Evolutionary conservation across 202 grass and related monocot genomes (phyloP).

Genomic region (Schoenoplectus triqueter): DNA sequence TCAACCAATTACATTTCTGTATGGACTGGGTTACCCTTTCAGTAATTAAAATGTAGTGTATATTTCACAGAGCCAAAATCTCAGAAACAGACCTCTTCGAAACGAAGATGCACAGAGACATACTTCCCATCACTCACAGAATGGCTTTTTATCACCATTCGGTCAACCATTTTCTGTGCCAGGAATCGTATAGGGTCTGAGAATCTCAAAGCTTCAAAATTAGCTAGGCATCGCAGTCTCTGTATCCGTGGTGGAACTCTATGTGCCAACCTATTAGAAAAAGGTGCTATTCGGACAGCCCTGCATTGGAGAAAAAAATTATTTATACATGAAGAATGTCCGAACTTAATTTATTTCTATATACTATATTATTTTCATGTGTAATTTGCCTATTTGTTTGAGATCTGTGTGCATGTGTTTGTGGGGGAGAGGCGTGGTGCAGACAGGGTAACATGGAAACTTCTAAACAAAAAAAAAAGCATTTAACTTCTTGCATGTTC

Average conservation of each 20-base stretch:
- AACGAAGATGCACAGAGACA: constrained; percentile 88
- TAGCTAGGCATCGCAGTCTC: constrained; percentile 80
- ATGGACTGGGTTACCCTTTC: background rate
- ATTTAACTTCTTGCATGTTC: background rate
- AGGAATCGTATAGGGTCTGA: constrained; percentile 76
- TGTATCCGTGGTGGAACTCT: constrained; percentile 65
- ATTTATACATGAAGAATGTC: background rate
- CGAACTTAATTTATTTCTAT: background rate
- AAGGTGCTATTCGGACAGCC: constrained; percentile 90
- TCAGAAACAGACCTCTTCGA: constrained; percentile 71
- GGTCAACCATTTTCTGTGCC: constrained; percentile 75
- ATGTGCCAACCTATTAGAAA: constrained; percentile 88
- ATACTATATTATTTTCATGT: background rate
- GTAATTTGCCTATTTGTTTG: background rate
- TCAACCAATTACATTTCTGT: background rate
- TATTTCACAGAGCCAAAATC: background rate
- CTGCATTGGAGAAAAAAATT: constrained; percentile 48
- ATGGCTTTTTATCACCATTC: constrained; percentile 71
- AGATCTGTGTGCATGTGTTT: background rate
- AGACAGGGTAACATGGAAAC: background rate
- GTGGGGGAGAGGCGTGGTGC: background rate
- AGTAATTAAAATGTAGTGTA: background rate
- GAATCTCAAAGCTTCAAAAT: constrained; percentile 89
- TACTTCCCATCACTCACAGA: constrained; percentile 75
- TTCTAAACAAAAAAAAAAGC: too few relatives aligned